Percentiles rank a stretch among this genome's conserved stretches.
Evolutionary conservation across 192 early-diverging fungal genomes (phyloP).

Genomic region (Coemansia sp.): DNA sequence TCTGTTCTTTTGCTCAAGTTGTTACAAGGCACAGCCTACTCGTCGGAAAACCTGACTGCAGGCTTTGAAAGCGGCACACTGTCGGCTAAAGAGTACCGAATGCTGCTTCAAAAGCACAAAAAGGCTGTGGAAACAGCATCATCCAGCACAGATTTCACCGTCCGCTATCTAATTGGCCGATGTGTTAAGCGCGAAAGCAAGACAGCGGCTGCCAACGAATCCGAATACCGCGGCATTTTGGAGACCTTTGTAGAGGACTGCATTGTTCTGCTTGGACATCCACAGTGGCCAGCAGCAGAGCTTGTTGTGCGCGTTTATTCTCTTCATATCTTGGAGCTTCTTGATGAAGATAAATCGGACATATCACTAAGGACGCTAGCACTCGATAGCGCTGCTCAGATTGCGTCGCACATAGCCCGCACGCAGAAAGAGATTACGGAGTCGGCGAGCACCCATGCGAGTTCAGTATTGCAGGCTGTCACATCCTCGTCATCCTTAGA

Average conservation of each 20-base stretch:
- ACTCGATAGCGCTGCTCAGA: constrained; percentile 64
- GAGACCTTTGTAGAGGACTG: constrained; percentile 76
- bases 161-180: constrained; percentile 65
- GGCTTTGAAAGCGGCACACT: constrained; percentile 32
- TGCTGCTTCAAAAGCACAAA: constrained; percentile 44
- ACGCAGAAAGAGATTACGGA: constrained; percentile 7
- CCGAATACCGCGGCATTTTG: constrained; percentile 73
- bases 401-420: constrained; percentile 61
- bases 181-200: constrained; percentile 54
- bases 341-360: constrained; percentile 67
- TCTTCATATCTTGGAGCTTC: constrained; percentile 65
- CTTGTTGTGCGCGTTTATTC: constrained; percentile 67
- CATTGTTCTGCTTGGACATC: constrained; percentile 69
- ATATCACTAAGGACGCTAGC: constrained; percentile 59
- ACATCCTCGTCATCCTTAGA: constrained; percentile 24
- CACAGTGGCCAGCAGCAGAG: constrained; percentile 91
- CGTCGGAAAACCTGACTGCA: constrained; percentile 38
- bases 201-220: constrained; percentile 52
- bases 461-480: constrained; percentile 8
- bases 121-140: constrained; percentile 58
- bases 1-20: constrained; percentile 74
- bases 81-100: constrained; percentile 39
- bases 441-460: background rate
- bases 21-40: constrained; percentile 54
- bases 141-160: constrained; percentile 58